Base-by-base conservation (phyloP, 2,329 filamentous ascomycete species). In the Calonectria leucothoes region DNA sequence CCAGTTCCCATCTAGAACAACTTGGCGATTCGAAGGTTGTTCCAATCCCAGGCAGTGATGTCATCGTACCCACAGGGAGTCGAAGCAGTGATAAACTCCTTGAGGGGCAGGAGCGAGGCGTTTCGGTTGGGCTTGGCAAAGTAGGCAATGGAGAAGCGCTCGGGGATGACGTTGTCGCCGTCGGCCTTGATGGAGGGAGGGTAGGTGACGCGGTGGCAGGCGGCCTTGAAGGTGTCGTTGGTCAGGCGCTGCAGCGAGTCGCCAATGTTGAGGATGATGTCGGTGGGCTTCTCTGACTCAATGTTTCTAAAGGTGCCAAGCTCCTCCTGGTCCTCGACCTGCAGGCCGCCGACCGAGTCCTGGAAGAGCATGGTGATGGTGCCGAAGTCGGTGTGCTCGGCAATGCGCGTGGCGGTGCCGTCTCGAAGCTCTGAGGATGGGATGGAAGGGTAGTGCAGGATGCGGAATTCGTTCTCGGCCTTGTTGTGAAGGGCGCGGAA, bases 401-500 rank as follows among this genome's bases (percentile, higher is more conserved):
- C 79, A 23, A 83, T 83, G 10, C 82, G 77, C 3, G 75, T 82
- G 1, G 79, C 78, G 1, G 57, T 74, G 0, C 78, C 83, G 25
- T 80, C 77, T 4, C 72, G 71, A 8, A 85, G 78, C 37, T 81
- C 72, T 25, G 79, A 77, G 5, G 80, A 79, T 14, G 82, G 78
- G 15, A 83, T 77, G 1, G 82, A 78, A 3, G 84, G 84, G 69
- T 85, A 93, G 79, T 93, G 91, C 20, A 93, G 83, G 31, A 93
- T 81, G 2, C 92, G 87, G 12, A 93, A 83, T 73, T 92, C 91
- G 74, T 91, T 91, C 76, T 91, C 88, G 70, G 88, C 85, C 0
- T 88, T 88, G 39, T 86, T 87, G 81, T 93, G 91, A 55, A 88
- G 79, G 8, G 83, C 81, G 78, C 96, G 94, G 78, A 98, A 96